Base-by-base conservation (phyloP, 2,329 filamentous ascomycete genomes). In the Zalaria sp. region DNA sequence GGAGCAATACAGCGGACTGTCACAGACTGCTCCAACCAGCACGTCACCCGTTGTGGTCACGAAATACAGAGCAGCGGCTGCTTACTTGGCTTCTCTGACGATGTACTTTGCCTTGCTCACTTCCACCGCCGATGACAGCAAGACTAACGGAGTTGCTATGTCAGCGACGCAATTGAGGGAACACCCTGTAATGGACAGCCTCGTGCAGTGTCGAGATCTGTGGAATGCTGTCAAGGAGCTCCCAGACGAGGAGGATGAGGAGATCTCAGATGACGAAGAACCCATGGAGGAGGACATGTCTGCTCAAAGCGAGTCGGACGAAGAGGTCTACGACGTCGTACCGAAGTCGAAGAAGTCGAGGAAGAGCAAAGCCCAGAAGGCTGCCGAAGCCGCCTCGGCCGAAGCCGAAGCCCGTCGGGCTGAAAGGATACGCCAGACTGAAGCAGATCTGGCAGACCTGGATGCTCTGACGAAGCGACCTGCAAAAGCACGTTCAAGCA, bases 101-200 rank as follows among this genome's bases (percentile, higher is more conserved):
- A 88, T 94, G 77, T 98, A 98, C 61, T 94, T 98, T 59, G 84
- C 88, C 32, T 74, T 96, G 31, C 66, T 98, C n/a, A 85, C 86
- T 7, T 93, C 86, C 0, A 80, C 85, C 1, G 73, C 79, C 2
- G 71, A 79, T 39, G 65, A 67, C 1, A 63, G 68, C 31, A 70
- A 69, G 5, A 61, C 66, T 0, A 48, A 54, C 5, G 61, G 64
- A 8, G 71, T 77, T 44, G 72, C 84, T 0, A 63, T 93, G 48
- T 73, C 83, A 42, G 83, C 89, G 4, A 68, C 72, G n/a, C 79
- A 93, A 51, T 65, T 98, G 35, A 79, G 85, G 46, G 84, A 94
- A 41, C 91, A 98, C 60, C 79, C 86, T 9, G 76, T 98, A 46
- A 96, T 98, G 86, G 78, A 82, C 45, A 83, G 76, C 10, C 62